Evolutionary conservation across 164 flowering plant genomes (phyloP).

Genomic region (Platanus orientalis): DNA sequence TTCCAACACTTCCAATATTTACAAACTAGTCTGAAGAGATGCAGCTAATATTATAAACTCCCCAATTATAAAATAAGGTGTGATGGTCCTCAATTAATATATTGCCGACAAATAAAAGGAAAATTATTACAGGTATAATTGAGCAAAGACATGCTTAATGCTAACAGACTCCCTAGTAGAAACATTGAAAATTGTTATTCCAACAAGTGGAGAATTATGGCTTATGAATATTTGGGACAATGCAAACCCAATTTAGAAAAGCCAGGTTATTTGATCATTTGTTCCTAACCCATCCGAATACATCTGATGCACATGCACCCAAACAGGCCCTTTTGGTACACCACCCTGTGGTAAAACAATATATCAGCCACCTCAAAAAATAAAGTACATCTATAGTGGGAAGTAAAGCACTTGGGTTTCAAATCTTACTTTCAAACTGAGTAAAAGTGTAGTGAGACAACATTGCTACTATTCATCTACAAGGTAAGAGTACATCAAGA

Average conservation of each 20-base stretch:
- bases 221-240: neutral
- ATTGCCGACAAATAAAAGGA: too few species aligned
- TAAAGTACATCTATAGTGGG: neutral
- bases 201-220: neutral
- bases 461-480: conserved; percentile 45
- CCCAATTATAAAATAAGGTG: too few species aligned
- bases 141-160: too few species aligned
- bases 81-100: too few species aligned
- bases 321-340: conserved; percentile 24
- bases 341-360: conserved; percentile 17
- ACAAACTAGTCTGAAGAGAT: too few species aligned
- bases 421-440: conserved; percentile 38
- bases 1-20: too few species aligned
- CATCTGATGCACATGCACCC: conserved; percentile 60
- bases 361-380: neutral
- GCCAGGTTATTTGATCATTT: conserved; percentile 28
- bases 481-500: conserved; percentile 5
- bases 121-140: too few species aligned
- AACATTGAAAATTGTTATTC: neutral
- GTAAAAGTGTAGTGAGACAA: conserved; percentile 34
- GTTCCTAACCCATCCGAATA: conserved; percentile 39
- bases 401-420: neutral
- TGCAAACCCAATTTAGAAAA: conserved; percentile 27
- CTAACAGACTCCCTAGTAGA: too few species aligned
- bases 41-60: too few species aligned